Base-by-base conservation (phyloP, 2,329 filamentous ascomycete genomes). In the Neocatenulostroma microsporum region DNA sequence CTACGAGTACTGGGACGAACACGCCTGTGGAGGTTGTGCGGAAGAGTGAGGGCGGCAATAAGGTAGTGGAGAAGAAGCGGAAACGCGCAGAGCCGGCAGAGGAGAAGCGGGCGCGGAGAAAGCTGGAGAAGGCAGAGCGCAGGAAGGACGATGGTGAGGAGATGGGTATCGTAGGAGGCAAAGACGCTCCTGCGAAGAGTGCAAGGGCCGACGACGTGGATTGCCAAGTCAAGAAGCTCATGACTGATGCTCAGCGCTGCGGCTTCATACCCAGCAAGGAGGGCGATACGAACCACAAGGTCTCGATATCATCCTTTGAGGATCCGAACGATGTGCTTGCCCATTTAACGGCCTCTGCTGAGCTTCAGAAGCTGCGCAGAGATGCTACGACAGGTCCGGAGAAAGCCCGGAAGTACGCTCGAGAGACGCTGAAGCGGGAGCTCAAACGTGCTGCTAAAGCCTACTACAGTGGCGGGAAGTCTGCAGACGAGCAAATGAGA, bases 371-470 rank as follows among this genome's bases (percentile, higher is more conserved):
- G 11, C n/a, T n/a, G 10, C 17, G 12, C 23, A 31, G 11, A 26
- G 8, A 11, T 34, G 29, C 26, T 20, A 21, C 9, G 8, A 15
- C 9, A 32, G 13, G 13, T 10, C 7, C 8, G 17, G 23, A 13
- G 4, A 36, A 30, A 15, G 23, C n/a, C 9, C 29, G 31, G n/a
- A 49, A 46, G 18, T 41, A 45, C 26, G 21, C 27, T 10, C 42
- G 34, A 4, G 41, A 36, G 27, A 48, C 42, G 36, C 30, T 39
- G 12, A 31, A 42, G 20, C 46, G 45, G 21, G 36, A 40, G 24
- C 36, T 48, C 24, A 46, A 44, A 36, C 40, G 42, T 14, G 39
- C 35, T 4, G 49, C 44, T 10, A 43, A 42, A 23, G 32, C 21
- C 3, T 44, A 41, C 17, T 20, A 49, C 2, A 38, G 38, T 23